Percentiles rank a stretch among this genome's conserved stretches.
Conservation (phyloP, 345 rosid species). For the Ceriops decandra region DNA sequence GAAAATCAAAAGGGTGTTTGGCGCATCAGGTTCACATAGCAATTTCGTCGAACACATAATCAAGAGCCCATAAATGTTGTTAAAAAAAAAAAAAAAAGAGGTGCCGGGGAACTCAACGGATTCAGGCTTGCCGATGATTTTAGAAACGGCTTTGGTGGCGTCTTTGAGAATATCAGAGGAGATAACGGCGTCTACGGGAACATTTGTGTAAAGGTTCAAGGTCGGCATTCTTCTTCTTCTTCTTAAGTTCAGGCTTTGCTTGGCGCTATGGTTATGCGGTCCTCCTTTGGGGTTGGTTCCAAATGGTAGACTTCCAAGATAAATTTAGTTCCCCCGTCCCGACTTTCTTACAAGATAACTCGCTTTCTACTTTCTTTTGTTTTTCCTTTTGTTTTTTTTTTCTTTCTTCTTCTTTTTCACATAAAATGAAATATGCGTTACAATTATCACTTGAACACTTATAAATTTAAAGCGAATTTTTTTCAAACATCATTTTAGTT, state of each 20-base stretch:
- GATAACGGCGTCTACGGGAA: conserved; percentile 81
- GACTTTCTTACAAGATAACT: too few relatives aligned
- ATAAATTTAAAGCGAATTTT: too few relatives aligned
- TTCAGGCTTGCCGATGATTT: conserved; percentile 93
- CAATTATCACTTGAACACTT: too few relatives aligned
- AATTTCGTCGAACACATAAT: conserved; percentile 37
- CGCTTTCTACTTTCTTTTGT: too few relatives aligned
- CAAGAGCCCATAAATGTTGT: conserved; percentile 12
- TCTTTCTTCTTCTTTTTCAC: too few relatives aligned
- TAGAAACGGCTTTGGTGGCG: conserved; percentile 80
- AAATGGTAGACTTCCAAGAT: too few relatives aligned
- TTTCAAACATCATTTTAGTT: too few relatives aligned
- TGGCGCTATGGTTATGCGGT: background rate
- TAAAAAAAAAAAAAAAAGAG: background rate
- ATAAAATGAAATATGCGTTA: too few relatives aligned
- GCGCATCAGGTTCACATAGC: conserved; percentile 1
- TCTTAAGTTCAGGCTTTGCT: background rate
- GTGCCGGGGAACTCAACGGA: conserved; percentile 40
- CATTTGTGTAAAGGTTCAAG: conserved; percentile 70
- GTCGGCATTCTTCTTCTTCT: conserved; percentile 60
- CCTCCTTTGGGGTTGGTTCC: too few relatives aligned
- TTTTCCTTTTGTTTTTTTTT: too few relatives aligned
- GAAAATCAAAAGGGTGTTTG: background rate
- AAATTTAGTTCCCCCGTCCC: too few relatives aligned
- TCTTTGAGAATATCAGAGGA: conserved; percentile 87